Conservation (phyloP, 495 filamentous ascomycete species). For the Cercophora samala region DNA sequence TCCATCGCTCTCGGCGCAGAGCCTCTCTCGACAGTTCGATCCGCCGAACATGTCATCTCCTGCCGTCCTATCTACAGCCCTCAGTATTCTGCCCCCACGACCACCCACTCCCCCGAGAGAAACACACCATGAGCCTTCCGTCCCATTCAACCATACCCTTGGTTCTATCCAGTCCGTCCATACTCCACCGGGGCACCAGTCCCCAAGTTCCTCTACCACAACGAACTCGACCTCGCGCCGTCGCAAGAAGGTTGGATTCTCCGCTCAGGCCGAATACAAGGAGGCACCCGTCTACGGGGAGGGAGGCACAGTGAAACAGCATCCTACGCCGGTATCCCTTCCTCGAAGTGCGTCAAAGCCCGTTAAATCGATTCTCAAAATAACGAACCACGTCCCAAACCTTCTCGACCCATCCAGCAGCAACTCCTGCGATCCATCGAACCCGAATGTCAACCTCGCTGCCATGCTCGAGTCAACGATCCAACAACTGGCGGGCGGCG, state of each 20-base stretch:
- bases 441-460: conserved; percentile 49
- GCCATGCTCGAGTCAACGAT: conserved; percentile 81
- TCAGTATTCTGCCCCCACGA: conserved; percentile 46
- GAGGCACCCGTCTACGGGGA: conserved; percentile 52
- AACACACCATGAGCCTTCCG: conserved; percentile 38
- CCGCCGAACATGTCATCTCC: conserved; percentile 42
- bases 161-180: conserved; percentile 35
- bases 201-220: conserved; percentile 52
- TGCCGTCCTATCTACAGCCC: conserved; percentile 38
- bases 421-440: conserved; percentile 33
- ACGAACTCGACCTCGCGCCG: conserved; percentile 56
- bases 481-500: conserved; percentile 69
- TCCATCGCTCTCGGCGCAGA: conserved; percentile 13
- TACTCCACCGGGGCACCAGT: conserved; percentile 49
- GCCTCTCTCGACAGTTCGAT: conserved; percentile 8
- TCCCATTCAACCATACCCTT: conserved; percentile 22
- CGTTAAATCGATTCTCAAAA: conserved; percentile 85
- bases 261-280: conserved; percentile 67
- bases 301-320: conserved; percentile 39
- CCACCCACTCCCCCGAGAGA: conserved; percentile 57
- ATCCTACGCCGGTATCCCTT: conserved; percentile 43
- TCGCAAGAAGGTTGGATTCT: conserved; percentile 72
- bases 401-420: conserved; percentile 40
- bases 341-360: conserved; percentile 64
- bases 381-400: conserved; percentile 47